A percentile compares a stretch with the other conserved stretches of the same genome.
Conservation (phyloP, 306 rosid genomes). For the Begonia masoniana region DNA sequence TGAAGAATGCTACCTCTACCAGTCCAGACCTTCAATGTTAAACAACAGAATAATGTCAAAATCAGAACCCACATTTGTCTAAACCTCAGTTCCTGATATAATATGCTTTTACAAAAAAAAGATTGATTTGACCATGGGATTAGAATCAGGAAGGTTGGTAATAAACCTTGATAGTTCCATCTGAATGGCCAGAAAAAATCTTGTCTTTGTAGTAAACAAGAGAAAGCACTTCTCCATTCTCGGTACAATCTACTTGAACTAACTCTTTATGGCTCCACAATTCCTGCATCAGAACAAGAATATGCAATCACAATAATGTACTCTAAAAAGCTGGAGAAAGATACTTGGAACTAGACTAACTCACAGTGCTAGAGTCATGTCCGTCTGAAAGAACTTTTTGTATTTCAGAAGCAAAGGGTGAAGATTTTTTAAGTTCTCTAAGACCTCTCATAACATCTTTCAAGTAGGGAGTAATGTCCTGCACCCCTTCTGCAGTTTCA, state of each 20-base stretch:
- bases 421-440: constrained; percentile 68
- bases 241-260: constrained; percentile 63
- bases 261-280: constrained; percentile 75
- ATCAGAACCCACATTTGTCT: constrained; percentile 4
- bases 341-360: constrained; percentile 13
- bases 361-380: constrained; percentile 54
- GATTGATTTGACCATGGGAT: not conserved
- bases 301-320: not conserved
- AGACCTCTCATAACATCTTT: constrained; percentile 59
- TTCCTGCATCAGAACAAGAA: constrained; percentile 34
- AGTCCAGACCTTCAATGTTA: constrained; percentile 60
- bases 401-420: constrained; percentile 64
- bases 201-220: constrained; percentile 45
- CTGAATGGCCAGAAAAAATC: constrained; percentile 78
- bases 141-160: not conserved
- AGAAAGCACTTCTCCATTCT: constrained; percentile 75
- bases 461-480: constrained; percentile 31
- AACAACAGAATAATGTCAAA: constrained; percentile 17
- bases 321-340: constrained; percentile 2
- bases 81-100: not conserved
- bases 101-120: not conserved
- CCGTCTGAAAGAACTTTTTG: constrained; percentile 47
- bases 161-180: constrained; percentile 84
- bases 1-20: constrained; percentile 52
- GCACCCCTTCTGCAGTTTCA: constrained; percentile 60